A percentile compares a stretch with the other conserved stretches of the same genome.
Evolutionary conservation across 805 yeast species (phyloP).

Genomic region (Candida ipomoeae): DNA sequence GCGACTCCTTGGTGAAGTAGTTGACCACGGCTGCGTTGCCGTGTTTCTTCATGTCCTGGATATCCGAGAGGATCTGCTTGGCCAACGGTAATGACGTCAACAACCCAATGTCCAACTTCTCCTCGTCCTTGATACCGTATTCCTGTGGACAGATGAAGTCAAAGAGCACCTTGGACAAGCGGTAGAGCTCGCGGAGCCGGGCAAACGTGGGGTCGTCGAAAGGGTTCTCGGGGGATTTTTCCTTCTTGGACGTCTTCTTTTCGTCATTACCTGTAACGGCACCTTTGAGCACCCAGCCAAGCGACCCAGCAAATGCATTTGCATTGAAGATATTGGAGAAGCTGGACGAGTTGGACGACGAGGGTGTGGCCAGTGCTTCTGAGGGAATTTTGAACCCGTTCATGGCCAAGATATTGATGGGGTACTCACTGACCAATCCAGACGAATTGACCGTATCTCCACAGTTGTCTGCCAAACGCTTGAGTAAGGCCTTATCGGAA

Average conservation of each 20-base stretch:
- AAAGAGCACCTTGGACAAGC: conserved; percentile 86
- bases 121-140: conserved; percentile 93
- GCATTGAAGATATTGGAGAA: conserved; percentile 18
- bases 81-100: conserved; percentile 92
- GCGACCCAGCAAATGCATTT: conserved; percentile 54
- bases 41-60: conserved; percentile 70
- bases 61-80: conserved; percentile 76
- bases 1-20: conserved; percentile 95
- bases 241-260: conserved; percentile 12
- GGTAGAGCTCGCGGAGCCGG: conserved; percentile 79
- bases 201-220: conserved; percentile 81
- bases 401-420: conserved; percentile 70
- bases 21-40: conserved; percentile 81
- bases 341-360: conserved; percentile 21
- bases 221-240: conserved; percentile 28
- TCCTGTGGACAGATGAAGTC: conserved; percentile 99
- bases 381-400: conserved; percentile 66
- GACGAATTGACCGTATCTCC: conserved; percentile 45
- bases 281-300: conserved; percentile 66
- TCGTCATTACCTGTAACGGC: conserved; percentile 21
- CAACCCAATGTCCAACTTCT: conserved; percentile 92
- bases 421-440: conserved; percentile 64
- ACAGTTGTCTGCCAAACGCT: conserved; percentile 36
- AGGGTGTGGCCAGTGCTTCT: conserved; percentile 17
- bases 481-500: conserved; percentile 33